Conservation (phyloP, 495 filamentous ascomycete genomes). For the Neurospora terricola region DNA sequence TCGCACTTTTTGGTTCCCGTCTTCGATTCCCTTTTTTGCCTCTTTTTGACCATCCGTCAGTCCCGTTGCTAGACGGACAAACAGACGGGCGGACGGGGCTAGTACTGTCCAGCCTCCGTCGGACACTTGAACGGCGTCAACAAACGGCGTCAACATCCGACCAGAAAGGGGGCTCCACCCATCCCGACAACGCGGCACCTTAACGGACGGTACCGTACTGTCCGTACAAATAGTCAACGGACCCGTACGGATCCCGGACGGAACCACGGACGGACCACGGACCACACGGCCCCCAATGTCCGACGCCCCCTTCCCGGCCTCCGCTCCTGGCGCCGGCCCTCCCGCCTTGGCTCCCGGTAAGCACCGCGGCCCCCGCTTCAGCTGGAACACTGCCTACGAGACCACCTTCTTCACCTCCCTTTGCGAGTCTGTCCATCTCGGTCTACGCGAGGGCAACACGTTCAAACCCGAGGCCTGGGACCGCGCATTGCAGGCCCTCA, state of each 20-base stretch:
- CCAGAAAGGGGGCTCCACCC: neutral
- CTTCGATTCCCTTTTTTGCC: neutral
- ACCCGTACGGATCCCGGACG: neutral
- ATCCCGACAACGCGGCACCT: neutral
- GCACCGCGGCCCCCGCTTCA: slow-evolving; percentile 40
- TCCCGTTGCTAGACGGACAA: neutral
- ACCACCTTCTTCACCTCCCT: slow-evolving; percentile 42
- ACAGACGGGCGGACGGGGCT: neutral
- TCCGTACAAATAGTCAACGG: neutral
- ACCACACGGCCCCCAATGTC: slow-evolving; percentile 17
- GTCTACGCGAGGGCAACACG: slow-evolving; percentile 39
- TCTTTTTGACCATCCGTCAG: neutral
- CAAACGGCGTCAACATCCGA: neutral
- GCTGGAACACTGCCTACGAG: slow-evolving; percentile 39
- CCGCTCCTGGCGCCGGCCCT: slow-evolving; percentile 7
- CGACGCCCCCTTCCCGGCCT: slow-evolving; percentile 22
- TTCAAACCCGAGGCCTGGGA: slow-evolving; percentile 45
- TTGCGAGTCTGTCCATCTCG: slow-evolving; percentile 38
- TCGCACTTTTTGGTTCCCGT: neutral
- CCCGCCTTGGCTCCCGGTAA: slow-evolving; percentile 19
- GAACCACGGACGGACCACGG: neutral
- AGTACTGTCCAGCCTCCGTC: neutral
- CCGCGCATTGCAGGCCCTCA: slow-evolving; percentile 34
- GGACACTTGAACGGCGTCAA: neutral
- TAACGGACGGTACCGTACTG: neutral